These are phyloP conservation scores for Hirsutella rhossiliensis DNA, from an alignment of 2,329 filamentous ascomycete species.

Conservation along the genomic window DNA sequence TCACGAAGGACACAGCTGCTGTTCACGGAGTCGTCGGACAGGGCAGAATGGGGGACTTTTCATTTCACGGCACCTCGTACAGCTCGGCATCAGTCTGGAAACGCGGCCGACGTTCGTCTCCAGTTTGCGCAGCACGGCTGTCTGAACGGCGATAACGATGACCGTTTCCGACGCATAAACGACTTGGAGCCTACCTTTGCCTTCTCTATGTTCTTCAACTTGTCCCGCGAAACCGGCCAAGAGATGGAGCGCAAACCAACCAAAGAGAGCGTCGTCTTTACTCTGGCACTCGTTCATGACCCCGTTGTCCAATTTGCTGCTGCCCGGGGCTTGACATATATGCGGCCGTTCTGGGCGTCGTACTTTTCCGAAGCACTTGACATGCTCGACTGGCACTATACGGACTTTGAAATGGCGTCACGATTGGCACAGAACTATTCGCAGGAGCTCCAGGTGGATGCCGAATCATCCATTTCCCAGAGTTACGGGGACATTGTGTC, in stretches of 20 bases:
- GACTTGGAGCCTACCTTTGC: constrained; percentile 75
- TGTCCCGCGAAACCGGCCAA: constrained; percentile 21
- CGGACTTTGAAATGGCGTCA: constrained; percentile 55
- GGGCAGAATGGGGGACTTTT: constrained; percentile 73
- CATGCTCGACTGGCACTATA: constrained; percentile 65
- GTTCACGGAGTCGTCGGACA: constrained; percentile 63
- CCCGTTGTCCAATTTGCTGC: constrained; percentile 71
- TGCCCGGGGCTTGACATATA: constrained; percentile 60
- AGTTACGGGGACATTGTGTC: constrained; percentile 70
- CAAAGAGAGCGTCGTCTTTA: constrained; percentile 53
- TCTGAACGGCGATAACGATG: constrained; percentile 27
- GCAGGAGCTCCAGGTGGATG: constrained; percentile 55
- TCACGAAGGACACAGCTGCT: constrained; percentile 48
- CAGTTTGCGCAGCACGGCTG: constrained; percentile 57
- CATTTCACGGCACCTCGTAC: constrained; percentile 62
- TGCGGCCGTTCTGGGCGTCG: constrained; percentile 70
- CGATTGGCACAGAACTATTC: constrained; percentile 63
- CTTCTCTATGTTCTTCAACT: constrained; percentile 54
- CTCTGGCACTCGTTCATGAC: constrained; percentile 64
- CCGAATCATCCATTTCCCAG: constrained; percentile 59
- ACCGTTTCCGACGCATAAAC: constrained; percentile 56
- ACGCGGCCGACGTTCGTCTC: constrained; percentile 51
- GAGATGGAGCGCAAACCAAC: too few species aligned
- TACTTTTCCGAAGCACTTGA: constrained; percentile 53
- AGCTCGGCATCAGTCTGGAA: constrained; percentile 58